These are phyloP conservation scores for Boletus vermiculosoides DNA, from an alignment of 768 basidiomycete genomes.

Conservation along the genomic window DNA sequence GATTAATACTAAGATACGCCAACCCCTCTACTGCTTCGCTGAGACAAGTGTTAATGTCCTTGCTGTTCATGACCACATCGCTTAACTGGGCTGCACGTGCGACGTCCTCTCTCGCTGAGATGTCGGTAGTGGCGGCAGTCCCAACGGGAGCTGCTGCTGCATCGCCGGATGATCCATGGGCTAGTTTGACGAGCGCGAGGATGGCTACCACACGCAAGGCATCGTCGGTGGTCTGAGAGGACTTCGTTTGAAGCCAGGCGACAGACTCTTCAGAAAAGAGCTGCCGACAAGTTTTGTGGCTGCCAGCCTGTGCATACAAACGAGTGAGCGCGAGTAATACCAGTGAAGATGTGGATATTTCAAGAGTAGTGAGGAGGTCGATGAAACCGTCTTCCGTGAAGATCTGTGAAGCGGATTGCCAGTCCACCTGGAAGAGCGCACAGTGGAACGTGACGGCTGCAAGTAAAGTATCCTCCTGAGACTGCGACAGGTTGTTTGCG, in stretches of 20 bases:
- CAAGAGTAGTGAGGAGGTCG: slow-evolving; percentile 62
- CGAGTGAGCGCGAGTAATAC: slow-evolving; percentile 65
- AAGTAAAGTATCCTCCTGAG: slow-evolving; percentile 51
- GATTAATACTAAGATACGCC: slow-evolving; percentile 73
- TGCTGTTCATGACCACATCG: slow-evolving; percentile 44
- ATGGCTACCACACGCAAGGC: slow-evolving; percentile 60
- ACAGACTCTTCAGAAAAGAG: slow-evolving; percentile 54
- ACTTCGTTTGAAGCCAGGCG: slow-evolving; percentile 66
- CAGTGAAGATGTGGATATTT: slow-evolving; percentile 51
- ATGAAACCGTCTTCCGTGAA: slow-evolving; percentile 62
- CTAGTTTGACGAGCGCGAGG: slow-evolving; percentile 77
- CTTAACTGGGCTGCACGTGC: slow-evolving; percentile 57
- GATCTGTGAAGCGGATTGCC: slow-evolving; percentile 61
- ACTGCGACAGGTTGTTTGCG: slow-evolving; percentile 50
- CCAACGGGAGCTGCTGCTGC: slow-evolving; percentile 20
- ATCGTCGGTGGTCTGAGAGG: slow-evolving; percentile 45
- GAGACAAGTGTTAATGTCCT: slow-evolving; percentile 41
- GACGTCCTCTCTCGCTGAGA: slow-evolving; percentile 33
- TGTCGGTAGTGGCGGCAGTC: slow-evolving; percentile 9
- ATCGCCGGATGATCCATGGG: slow-evolving; percentile 54
- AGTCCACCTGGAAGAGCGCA: slow-evolving; percentile 86
- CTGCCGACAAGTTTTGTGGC: slow-evolving; percentile 69
- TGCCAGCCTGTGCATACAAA: slow-evolving; percentile 71
- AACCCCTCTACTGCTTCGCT: slow-evolving; percentile 79
- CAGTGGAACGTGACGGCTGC: slow-evolving; percentile 63